These are phyloP conservation scores for Pseudogymnoascus sp. DNA, from an alignment of 2,329 filamentous ascomycete genomes.

Conservation along the genomic window DNA sequence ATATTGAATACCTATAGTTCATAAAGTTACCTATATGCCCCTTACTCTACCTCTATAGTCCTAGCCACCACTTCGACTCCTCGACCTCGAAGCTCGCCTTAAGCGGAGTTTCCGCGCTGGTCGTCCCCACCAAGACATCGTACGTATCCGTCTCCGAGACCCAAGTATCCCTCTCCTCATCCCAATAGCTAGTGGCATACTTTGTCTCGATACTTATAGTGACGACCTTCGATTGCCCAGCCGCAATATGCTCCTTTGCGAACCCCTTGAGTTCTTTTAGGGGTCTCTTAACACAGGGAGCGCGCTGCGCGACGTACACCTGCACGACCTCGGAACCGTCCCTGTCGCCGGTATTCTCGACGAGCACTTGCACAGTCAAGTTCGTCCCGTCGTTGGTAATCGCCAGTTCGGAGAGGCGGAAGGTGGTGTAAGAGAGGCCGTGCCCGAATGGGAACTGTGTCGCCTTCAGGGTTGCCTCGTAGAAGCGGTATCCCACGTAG, in stretches of 20 bases:
- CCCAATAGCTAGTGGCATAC: constrained; percentile 63
- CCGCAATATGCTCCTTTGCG: constrained; percentile 53
- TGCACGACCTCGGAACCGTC: constrained; percentile 51
- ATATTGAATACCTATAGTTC: not conserved
- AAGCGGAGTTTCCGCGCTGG: constrained; percentile 45
- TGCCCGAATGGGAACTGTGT: constrained; percentile 42
- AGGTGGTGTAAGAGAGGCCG: constrained; percentile 68
- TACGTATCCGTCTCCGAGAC: constrained; percentile 59
- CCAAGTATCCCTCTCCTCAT: constrained; percentile 61
- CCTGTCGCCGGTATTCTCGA: constrained; percentile 54
- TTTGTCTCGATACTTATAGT: constrained; percentile 53
- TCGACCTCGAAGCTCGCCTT: constrained; percentile 48
- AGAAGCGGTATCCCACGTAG: constrained; percentile 58
- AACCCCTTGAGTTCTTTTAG: constrained; percentile 61
- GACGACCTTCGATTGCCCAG: constrained; percentile 51
- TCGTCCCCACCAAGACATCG: constrained; percentile 52
- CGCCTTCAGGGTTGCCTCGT: constrained; percentile 40
- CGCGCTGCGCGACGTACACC: constrained; percentile 48
- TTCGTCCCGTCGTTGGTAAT: constrained; percentile 42
- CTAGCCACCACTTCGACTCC: constrained; percentile 62
- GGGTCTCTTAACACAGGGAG: constrained; percentile 46
- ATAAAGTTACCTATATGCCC: not conserved
- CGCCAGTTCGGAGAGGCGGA: constrained; percentile 45
- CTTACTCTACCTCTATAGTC: constrained; percentile 37
- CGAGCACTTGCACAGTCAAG: constrained; percentile 39